A percentile compares a stretch with the other conserved stretches of the same genome.
Evolutionary conservation across 2,329 filamentous ascomycete species (phyloP).

Genomic region (Aspergillus sp.): DNA sequence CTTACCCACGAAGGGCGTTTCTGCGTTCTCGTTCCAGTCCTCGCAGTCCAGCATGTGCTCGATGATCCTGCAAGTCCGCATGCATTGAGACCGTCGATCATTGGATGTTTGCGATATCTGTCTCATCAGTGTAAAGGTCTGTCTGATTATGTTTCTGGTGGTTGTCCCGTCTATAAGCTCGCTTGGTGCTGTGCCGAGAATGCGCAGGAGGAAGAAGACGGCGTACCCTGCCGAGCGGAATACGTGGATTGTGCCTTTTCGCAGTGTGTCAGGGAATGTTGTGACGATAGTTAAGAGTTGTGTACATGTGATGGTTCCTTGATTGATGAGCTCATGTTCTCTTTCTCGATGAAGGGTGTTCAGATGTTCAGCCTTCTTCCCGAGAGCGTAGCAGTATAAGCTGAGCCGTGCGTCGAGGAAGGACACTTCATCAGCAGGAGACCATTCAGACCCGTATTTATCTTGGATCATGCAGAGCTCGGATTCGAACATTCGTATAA

Average conservation of each 20-base stretch:
- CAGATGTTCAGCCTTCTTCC: not conserved
- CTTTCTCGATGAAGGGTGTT: not conserved
- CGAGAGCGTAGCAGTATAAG: not conserved
- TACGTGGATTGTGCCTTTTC: not conserved
- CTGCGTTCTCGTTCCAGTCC: not conserved
- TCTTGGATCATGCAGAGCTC: slow-evolving; percentile 1
- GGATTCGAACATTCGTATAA: not conserved
- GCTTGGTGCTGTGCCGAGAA: not conserved
- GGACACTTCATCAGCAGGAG: not conserved
- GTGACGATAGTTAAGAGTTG: not conserved
- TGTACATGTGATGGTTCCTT: not conserved
- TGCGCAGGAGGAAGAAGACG: not conserved
- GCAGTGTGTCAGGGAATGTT: not conserved
- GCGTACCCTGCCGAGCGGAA: slow-evolving; percentile 1
- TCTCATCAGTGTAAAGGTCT: not conserved
- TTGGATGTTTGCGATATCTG: not conserved
- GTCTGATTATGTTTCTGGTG: not conserved
- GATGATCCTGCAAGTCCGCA: not conserved
- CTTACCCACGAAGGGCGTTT: not conserved
- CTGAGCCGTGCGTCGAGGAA: not conserved
- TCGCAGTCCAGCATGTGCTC: not conserved
- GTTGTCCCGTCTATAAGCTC: not conserved
- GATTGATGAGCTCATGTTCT: not conserved
- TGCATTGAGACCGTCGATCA: not conserved
- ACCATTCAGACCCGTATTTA: not conserved